Base-by-base conservation (phyloP, 1,284 basidiomycete genomes). In the Ceratobasidium papillatum region DNA sequence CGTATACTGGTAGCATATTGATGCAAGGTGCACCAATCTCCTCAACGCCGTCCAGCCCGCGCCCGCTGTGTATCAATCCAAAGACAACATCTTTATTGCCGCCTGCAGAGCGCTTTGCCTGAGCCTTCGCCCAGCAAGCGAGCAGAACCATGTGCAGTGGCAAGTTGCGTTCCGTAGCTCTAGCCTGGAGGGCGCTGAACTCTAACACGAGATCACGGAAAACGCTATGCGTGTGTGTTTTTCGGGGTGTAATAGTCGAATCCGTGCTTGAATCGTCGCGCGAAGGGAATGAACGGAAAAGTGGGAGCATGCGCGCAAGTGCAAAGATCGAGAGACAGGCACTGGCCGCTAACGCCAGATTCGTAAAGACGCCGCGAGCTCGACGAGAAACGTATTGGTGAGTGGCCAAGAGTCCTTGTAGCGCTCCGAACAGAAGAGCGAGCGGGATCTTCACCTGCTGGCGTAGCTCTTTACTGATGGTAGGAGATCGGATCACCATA, bases 11-110 rank as follows among this genome's bases (percentile, higher is more conserved):
- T 25, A 87, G 76, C n/a, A 85, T 82, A 75, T 87, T 87, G 79
- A 85, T 82, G 76, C 85, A 86, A 30, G 86, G 86, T 11, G 83
- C 78, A 2, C 84, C 84, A n/a, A 87, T 76, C 38, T 79, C 80
- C 36, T 84, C 83, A 36, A 85, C 78, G 27, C 82, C 80, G 34
- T 79, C 74, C 38, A 81, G 59, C 7, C 81, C 75, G 17, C 86
- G 80, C 36, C 86, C 84, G 19, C 82, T 83, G 73, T 87, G 85
- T 84, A 86, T 86, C 22, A 87, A 80, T 1, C 85, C 85, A 72
- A 87, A 85, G 2, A 82, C 84, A 2, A 82, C 81, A 34, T 78
- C 77, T 32, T 79, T 77, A 19, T 25, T 58, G 19, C 59, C 71
- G 36, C 81, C 76, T 1, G 78, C 77, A 8, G 82, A 80, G 58